Percentiles rank a stretch among this genome's conserved stretches.
phyloP scores from a whole-genome alignment of 139 green algal genomes.

The Tetradesmus obliquus region DNA sequence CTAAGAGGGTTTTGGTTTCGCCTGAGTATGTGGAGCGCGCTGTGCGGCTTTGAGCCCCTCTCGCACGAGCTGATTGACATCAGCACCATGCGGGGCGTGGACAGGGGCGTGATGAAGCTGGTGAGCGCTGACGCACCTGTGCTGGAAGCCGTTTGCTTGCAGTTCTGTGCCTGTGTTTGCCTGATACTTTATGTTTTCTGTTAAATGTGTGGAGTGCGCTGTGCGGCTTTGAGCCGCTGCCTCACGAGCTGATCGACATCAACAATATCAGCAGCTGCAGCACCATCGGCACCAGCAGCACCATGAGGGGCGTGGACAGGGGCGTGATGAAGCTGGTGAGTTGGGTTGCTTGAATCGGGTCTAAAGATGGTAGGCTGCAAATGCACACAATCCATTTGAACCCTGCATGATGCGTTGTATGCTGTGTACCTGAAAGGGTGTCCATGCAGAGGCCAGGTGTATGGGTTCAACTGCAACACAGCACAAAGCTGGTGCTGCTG shows the following conservation, averaged over 20 bases:
- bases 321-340: constrained; percentile 16
- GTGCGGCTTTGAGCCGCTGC: constrained; percentile 30
- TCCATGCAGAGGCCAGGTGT: no score
- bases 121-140: background rate
- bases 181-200: no score
- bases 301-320: background rate
- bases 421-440: no score
- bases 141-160: background rate
- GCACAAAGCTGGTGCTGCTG: no score
- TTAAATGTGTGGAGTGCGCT: background rate
- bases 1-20: background rate
- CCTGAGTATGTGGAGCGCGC: constrained; percentile 1
- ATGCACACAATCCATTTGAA: no score
- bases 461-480: no score
- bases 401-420: no score
- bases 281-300: background rate
- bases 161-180: no score
- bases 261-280: background rate
- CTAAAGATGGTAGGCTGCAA: no score
- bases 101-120: constrained; percentile 5
- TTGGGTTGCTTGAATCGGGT: no score
- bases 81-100: background rate
- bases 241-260: constrained; percentile 2
- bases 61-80: constrained; percentile 2
- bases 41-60: constrained; percentile 28